Percentiles rank a stretch among this genome's conserved stretches.
These are phyloP conservation scores for Tricholoma furcatifolium DNA, from an alignment of 768 basidiomycete genomes.

Conservation along the genomic window DNA sequence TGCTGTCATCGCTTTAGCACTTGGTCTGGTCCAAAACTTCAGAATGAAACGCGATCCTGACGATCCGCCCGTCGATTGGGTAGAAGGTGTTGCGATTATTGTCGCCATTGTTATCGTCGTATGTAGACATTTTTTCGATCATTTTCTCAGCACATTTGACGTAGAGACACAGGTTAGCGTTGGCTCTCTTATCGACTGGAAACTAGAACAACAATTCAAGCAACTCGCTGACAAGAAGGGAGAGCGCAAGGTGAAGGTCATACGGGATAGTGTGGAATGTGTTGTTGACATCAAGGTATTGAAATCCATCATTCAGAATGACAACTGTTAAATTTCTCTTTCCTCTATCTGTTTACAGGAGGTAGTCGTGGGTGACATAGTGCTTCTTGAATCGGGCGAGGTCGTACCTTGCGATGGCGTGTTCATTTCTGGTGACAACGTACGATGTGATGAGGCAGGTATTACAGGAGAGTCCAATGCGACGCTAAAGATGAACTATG, in stretches of 20 bases:
- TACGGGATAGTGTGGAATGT: constrained; percentile 67
- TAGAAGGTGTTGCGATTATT: constrained; percentile 87
- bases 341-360: constrained; percentile 66
- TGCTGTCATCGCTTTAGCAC: constrained; percentile 88
- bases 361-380: constrained; percentile 92
- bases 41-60: constrained; percentile 59
- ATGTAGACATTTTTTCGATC: constrained; percentile 23
- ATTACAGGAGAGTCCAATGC: constrained; percentile 97
- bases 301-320: constrained; percentile 6
- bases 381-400: constrained; percentile 93
- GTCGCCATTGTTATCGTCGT: constrained; percentile 76
- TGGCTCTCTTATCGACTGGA: constrained; percentile 96
- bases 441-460: constrained; percentile 94
- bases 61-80: constrained; percentile 93
- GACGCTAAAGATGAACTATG: constrained; percentile 82
- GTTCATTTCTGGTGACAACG: constrained; percentile 89
- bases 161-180: constrained; percentile 63
- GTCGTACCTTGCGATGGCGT: constrained; percentile 95
- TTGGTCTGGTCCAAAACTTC: constrained; percentile 94
- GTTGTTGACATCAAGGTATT: constrained; percentile 86
- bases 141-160: constrained; percentile 10
- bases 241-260: constrained; percentile 84
- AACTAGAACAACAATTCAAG: constrained; percentile 96
- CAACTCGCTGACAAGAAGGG: constrained; percentile 93
- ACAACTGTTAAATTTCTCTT: constrained; percentile 15